Conservation (phyloP, 1,139 yeast species). For the Hyphopichia buzzinii region DNA sequence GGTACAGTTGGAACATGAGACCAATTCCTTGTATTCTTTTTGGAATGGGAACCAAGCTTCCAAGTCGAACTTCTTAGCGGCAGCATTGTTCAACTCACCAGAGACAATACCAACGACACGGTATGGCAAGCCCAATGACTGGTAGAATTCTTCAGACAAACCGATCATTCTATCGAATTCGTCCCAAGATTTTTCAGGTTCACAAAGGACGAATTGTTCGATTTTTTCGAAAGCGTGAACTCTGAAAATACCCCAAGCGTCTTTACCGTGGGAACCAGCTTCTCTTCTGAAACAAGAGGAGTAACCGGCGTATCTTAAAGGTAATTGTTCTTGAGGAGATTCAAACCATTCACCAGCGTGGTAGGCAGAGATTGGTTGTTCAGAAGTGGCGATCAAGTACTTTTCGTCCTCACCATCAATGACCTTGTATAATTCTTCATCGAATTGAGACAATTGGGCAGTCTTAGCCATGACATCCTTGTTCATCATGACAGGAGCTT, state of each 20-base stretch:
- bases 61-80: constrained; percentile 96
- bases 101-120: constrained; percentile 97
- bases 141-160: constrained; percentile 87
- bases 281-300: constrained; percentile 99
- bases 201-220: constrained; percentile 93
- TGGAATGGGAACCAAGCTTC: constrained; percentile 99
- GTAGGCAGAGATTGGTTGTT: constrained; percentile 98
- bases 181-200: constrained; percentile 97
- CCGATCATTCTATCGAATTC: constrained; percentile 96
- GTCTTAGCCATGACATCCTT: constrained; percentile 99
- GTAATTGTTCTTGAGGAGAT: constrained; percentile 94
- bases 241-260: constrained; percentile 99
- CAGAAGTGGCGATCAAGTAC: constrained; percentile 96
- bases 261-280: constrained; percentile 99
- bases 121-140: constrained; percentile 89
- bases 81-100: constrained; percentile 98
- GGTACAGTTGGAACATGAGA: constrained; percentile 98
- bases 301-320: constrained; percentile 94
- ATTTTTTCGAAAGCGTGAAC: constrained; percentile 98
- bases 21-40: constrained; percentile 96
- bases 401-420: constrained; percentile 97
- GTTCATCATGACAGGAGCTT: constrained; percentile 99
- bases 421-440: constrained; percentile 96
- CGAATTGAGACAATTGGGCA: constrained; percentile 96
- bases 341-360: constrained; percentile 99